A percentile compares a stretch with the other conserved stretches of the same genome.
Conservation (phyloP, 352 stramenopile species). For the Globisporangium acanthophoron region DNA sequence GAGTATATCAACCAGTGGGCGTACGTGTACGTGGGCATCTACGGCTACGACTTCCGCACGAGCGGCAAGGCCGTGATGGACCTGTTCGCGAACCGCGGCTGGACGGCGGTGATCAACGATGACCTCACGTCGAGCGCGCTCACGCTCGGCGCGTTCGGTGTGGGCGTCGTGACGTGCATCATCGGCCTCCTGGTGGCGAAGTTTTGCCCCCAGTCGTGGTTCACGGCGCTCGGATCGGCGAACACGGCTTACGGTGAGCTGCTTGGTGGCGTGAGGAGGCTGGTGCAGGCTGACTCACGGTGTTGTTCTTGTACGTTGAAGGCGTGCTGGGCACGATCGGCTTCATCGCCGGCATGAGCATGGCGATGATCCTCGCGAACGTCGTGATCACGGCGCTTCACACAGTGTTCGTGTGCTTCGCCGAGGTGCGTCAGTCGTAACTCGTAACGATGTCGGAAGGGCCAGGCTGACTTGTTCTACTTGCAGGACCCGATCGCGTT, state of each 20-base stretch:
- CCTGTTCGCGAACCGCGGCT: slow-evolving; percentile 80
- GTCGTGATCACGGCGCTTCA: slow-evolving; percentile 81
- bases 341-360: slow-evolving; percentile 77
- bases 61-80: slow-evolving; percentile 88
- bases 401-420: slow-evolving; percentile 87
- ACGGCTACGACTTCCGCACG: slow-evolving; percentile 81
- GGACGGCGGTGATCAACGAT: slow-evolving; percentile 89
- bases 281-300: too few relatives aligned
- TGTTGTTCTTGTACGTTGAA: slow-evolving; percentile 2
- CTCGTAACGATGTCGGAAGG: too few relatives aligned
- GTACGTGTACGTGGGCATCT: slow-evolving; percentile 89
- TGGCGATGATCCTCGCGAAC: slow-evolving; percentile 80
- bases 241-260: slow-evolving; percentile 36
- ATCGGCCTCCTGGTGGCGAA: slow-evolving; percentile 62
- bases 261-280: background rate
- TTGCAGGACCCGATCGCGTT: slow-evolving; percentile 69
- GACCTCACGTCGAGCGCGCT: slow-evolving; percentile 81
- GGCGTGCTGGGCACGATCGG: slow-evolving; percentile 51
- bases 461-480: background rate
- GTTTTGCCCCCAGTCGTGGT: slow-evolving; percentile 59
- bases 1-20: slow-evolving; percentile 91
- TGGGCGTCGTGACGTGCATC: slow-evolving; percentile 64
- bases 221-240: slow-evolving; percentile 41
- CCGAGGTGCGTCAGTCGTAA: slow-evolving; percentile 38
- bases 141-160: slow-evolving; percentile 73